Conservation (phyloP, 1,284 basidiomycete species). For the Apiotrichum brassicae region DNA sequence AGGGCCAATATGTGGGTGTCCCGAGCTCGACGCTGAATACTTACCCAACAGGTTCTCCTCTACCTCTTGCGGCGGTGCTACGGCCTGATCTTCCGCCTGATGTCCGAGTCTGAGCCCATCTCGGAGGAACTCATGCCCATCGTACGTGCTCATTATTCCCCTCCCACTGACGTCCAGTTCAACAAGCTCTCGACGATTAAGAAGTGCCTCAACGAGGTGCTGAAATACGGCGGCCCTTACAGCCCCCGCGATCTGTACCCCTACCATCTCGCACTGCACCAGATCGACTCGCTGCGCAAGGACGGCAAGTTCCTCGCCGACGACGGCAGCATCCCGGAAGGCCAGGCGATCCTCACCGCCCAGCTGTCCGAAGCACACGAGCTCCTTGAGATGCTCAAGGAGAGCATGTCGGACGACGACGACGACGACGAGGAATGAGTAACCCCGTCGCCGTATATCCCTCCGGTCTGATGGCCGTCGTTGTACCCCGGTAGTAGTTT, state of each 20-base stretch:
- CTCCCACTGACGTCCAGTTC: slow-evolving; percentile 53
- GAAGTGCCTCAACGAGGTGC: slow-evolving; percentile 94
- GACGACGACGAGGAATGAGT: slow-evolving; percentile 26
- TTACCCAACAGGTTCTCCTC: slow-evolving; percentile 63
- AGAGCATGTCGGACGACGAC: slow-evolving; percentile 45
- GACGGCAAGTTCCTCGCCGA: slow-evolving; percentile 86
- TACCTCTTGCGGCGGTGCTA: slow-evolving; percentile 93
- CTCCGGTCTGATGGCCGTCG: not conserved
- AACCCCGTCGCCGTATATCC: no score
- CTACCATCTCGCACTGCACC: slow-evolving; percentile 90
- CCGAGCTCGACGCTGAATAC: not conserved
- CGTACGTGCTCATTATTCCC: slow-evolving; percentile 52
- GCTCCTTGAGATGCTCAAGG: slow-evolving; percentile 69
- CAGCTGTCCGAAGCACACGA: slow-evolving; percentile 96
- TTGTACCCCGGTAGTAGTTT: slow-evolving; percentile 4
- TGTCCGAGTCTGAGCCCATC: slow-evolving; percentile 98
- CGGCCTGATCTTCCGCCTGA: slow-evolving; percentile 86
- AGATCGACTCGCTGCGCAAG: slow-evolving; percentile 87
- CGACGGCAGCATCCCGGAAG: slow-evolving; percentile 71
- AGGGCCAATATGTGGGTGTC: slow-evolving; percentile 36
- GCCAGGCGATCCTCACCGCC: slow-evolving; percentile 93
- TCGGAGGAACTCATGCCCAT: slow-evolving; percentile 96
- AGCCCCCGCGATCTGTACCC: slow-evolving; percentile 94
- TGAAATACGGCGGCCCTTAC: slow-evolving; percentile 94
- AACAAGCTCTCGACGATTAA: slow-evolving; percentile 91